phyloP scores from a whole-genome alignment of 2,329 filamentous ascomycete genomes.

The Pezicula radicicola region DNA sequence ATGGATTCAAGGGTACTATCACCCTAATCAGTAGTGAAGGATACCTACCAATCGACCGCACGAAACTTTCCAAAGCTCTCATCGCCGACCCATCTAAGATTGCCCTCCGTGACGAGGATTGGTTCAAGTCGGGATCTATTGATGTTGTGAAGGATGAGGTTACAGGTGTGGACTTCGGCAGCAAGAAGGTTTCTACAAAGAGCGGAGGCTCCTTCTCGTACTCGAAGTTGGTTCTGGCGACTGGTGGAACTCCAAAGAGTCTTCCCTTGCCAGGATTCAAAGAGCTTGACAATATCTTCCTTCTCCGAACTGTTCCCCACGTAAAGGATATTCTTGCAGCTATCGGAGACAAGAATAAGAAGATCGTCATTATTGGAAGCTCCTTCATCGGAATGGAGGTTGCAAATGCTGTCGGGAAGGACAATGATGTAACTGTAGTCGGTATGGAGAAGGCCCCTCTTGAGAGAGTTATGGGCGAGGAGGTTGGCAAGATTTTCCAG shows the following conservation, averaged over 20 bases:
- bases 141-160: slow-evolving; percentile 63
- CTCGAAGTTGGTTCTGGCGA: slow-evolving; percentile 85
- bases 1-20: slow-evolving; percentile 75
- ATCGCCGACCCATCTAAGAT: slow-evolving; percentile 78
- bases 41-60: slow-evolving; percentile 84
- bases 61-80: slow-evolving; percentile 93
- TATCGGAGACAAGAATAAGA: slow-evolving; percentile 82
- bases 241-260: slow-evolving; percentile 73
- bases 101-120: slow-evolving; percentile 71
- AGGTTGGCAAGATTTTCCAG: slow-evolving; percentile 80
- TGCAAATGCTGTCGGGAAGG: slow-evolving; percentile 76
- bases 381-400: slow-evolving; percentile 99
- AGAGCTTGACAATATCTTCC: slow-evolving; percentile 82
- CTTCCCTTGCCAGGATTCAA: slow-evolving; percentile 85
- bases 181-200: slow-evolving; percentile 72
- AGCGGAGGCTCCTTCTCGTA: slow-evolving; percentile 71
- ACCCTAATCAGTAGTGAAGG: slow-evolving; percentile 83
- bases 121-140: slow-evolving; percentile 64
- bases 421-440: slow-evolving; percentile 81
- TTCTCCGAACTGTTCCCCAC: slow-evolving; percentile 74
- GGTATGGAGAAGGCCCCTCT: slow-evolving; percentile 86
- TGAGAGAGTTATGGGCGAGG: slow-evolving; percentile 78
- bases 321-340: slow-evolving; percentile 74
- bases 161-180: slow-evolving; percentile 70
- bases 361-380: slow-evolving; percentile 86